A percentile compares a stretch with the other conserved stretches of the same genome.
Evolutionary conservation across 2,329 filamentous ascomycete species (phyloP).

Genomic region (Colletotrichum lentis): DNA sequence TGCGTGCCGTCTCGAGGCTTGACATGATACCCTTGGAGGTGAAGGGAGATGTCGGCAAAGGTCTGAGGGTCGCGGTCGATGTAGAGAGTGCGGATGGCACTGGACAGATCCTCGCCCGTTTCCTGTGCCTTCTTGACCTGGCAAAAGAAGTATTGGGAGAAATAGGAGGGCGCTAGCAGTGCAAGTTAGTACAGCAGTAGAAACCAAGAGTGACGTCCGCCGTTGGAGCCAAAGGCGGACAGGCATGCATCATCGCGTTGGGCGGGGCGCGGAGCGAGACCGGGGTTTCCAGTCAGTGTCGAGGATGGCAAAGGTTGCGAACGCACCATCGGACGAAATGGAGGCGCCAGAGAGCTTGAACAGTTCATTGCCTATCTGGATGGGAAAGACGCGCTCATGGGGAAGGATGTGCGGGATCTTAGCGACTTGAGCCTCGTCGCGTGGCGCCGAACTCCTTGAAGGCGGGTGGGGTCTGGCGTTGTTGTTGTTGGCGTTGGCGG

Average conservation of each 20-base stretch:
- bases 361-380: slow-evolving; percentile 76
- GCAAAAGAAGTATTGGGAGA: slow-evolving; percentile 90
- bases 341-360: slow-evolving; percentile 79
- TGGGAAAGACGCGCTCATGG: slow-evolving; percentile 76
- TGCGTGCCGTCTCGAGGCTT: slow-evolving; percentile 81
- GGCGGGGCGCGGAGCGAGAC: background rate
- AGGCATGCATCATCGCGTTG: background rate
- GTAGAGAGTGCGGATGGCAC: slow-evolving; percentile 79
- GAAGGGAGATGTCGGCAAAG: slow-evolving; percentile 87
- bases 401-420: slow-evolving; percentile 68
- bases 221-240: background rate
- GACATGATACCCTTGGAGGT: slow-evolving; percentile 92
- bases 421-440: slow-evolving; percentile 48
- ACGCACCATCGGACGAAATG: slow-evolving; percentile 75
- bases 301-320: slow-evolving; percentile 9
- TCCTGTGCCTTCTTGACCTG: slow-evolving; percentile 74
- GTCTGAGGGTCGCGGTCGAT: slow-evolving; percentile 93
- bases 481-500: slow-evolving; percentile 19
- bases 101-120: slow-evolving; percentile 60
- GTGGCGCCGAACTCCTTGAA: slow-evolving; percentile 39
- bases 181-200: background rate
- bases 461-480: slow-evolving; percentile 23
- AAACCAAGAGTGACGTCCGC: background rate
- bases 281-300: background rate
- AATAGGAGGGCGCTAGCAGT: slow-evolving; percentile 84